These are phyloP conservation scores for Flaveria bidentis DNA, from an alignment of 129 eudicot genomes.

Conservation along the genomic window DNA sequence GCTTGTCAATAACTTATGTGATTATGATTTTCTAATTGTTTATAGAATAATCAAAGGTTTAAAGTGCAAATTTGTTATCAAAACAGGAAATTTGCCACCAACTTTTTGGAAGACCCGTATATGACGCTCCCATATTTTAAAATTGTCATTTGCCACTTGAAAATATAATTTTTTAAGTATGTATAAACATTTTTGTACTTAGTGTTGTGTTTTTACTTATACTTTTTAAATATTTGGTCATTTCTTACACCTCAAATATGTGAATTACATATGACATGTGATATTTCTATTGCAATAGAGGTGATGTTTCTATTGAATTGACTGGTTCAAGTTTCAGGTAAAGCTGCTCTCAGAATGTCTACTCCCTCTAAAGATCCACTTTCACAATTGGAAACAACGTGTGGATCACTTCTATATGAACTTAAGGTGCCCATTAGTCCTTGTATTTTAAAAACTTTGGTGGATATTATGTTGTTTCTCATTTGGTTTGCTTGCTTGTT, in stretches of 20 bases:
- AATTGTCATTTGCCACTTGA: too few relatives aligned
- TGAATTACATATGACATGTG: too few relatives aligned
- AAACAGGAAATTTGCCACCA: too few relatives aligned
- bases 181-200: too few relatives aligned
- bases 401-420: slow-evolving; percentile 84
- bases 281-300: neutral
- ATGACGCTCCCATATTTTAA: too few relatives aligned
- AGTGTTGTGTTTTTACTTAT: too few relatives aligned
- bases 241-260: too few relatives aligned
- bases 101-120: too few relatives aligned
- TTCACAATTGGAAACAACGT: slow-evolving; percentile 64
- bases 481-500: slow-evolving; percentile 10
- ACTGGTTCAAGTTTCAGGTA: slow-evolving; percentile 10
- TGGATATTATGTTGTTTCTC: neutral
- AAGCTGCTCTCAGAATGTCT: slow-evolving; percentile 43
- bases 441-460: neutral
- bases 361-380: slow-evolving; percentile 50
- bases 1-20: neutral
- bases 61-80: neutral
- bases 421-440: slow-evolving; percentile 53
- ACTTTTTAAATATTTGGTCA: too few relatives aligned
- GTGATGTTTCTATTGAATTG: neutral
- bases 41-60: neutral
- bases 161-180: too few relatives aligned
- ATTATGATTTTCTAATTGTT: neutral